Conservation (phyloP, 2,329 filamentous ascomycete genomes). For the Dactylellina haptotyla region DNA sequence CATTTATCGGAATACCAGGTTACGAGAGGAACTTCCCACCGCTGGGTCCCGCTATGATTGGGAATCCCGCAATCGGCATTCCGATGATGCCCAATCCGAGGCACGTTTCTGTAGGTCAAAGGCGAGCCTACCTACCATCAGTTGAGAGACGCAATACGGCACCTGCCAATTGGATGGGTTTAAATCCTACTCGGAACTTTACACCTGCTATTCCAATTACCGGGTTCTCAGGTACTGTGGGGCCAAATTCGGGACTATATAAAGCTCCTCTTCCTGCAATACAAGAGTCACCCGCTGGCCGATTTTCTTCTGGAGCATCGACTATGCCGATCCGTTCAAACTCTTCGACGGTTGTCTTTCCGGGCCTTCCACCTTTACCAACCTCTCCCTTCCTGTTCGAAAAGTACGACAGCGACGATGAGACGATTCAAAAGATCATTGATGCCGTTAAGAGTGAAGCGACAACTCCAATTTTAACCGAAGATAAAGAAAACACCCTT, state of each 20-base stretch:
- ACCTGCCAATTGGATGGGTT: neutral
- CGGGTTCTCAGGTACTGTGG: neutral
- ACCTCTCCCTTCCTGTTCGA: neutral
- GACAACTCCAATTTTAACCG: neutral
- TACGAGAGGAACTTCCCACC: neutral
- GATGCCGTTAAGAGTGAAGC: neutral
- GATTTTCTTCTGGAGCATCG: too few species aligned
- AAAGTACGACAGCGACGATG: slow-evolving; percentile 3
- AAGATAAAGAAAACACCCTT: slow-evolving; percentile 2
- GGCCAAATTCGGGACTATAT: neutral
- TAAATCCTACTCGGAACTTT: neutral
- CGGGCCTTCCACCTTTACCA: neutral
- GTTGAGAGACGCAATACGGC: slow-evolving; percentile 11
- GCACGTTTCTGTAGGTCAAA: neutral
- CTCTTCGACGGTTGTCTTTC: neutral
- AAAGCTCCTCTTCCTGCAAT: neutral
- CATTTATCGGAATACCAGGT: neutral
- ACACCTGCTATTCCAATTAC: neutral
- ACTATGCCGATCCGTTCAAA: neutral
- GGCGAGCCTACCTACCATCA: neutral
- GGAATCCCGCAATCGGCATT: slow-evolving; percentile 28
- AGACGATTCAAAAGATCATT: neutral
- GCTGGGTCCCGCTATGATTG: slow-evolving; percentile 11
- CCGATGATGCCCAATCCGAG: slow-evolving; percentile 16
- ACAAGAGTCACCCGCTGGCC: neutral